Evolutionary conservation across 1,139 yeast genomes (phyloP), one percentile per base, ranked within the genome.

Genomic region (Debaryomycetaceae sp.): DNA sequence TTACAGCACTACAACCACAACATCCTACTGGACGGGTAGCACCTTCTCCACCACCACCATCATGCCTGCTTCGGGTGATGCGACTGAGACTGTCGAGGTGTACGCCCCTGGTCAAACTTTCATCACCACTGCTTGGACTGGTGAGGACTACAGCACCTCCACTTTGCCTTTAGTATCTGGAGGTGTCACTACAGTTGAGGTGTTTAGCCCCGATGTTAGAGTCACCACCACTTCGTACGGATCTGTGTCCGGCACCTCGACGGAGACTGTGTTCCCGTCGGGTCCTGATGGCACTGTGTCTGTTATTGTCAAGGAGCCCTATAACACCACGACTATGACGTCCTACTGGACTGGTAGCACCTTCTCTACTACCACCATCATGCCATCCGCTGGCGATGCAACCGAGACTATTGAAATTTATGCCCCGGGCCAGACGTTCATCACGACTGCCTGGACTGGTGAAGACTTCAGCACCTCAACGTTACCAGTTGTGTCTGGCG

Each of bases 381-480:
- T 13, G 12, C 27, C 27, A 25, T 6, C 18, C 12, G 27, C 12
- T 9, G 6, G 9, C 7, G 27, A 15, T 8, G 6, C 7, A 7
- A n/a, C 18, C 1, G 32, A 24, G 16, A 28, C 32, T 4, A 17
- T 30, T 15, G 25, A 16, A 6, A 11, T 32, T 10, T 40, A 42
- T 5, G 38, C 37, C 16, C 48, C 47, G 10, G 23, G 32, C 8
- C 33, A 37, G 16, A 25, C 25, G 5, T 28, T 29, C 12, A 18
- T 22, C 7, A 43, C 44, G 9, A 9, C 29, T 5, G 32, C 37
- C 10, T 41, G 43, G 41, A 33, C 40, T n/a, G 38, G 37, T 2
- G 16, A 25, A 7, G 13, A 1, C 2, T 28, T 33, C 3, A 18
- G 36, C 3, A 31, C 37, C 6, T 30, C 34, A 2, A 33, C 38